Base-by-base conservation (phyloP, 768 basidiomycete genomes). In the Tulasnella sp. region DNA sequence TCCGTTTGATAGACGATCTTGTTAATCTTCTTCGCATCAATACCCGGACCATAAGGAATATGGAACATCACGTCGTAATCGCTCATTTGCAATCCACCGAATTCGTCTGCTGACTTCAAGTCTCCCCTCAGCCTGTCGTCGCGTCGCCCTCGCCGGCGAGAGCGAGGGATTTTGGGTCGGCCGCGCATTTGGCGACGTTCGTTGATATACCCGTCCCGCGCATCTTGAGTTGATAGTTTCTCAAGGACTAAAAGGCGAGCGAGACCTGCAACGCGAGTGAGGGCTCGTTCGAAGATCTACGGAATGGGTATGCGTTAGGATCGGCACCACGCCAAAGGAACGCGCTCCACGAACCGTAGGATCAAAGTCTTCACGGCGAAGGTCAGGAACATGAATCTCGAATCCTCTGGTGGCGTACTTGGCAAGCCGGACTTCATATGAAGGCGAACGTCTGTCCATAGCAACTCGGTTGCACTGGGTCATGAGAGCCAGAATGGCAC, bases 381-480 rank as follows among this genome's bases (percentile, higher is more conserved):
- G 85, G 23, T 84, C 83, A 0, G 89, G 89, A 7, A 90, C 86
- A 79, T 88, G 88, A 26, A 91, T 86, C 81, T 91, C 90, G 78
- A 88, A 90, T 7, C 84, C 87, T 10, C 90, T 84, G 5, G 83
- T 80, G 0, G 88, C 85, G 82, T 91, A 90, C 82, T 91, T 91
- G 29, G 88, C 84, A 15, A 90, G 85, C 3, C 90, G 86, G 39
- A 90, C 87, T 84, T 91, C 90, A 80, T 91, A 80, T 5, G 90
- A 91, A 1, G 90, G 90, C 1, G 89, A 90, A 51, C 90, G 86
- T 23, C 90, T 84, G 5, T 88, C 88, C 84, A 90, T 86, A 81
- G 90, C 90, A 73, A 90, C 86, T 0, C 88, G 89, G 82, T 90
- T 90, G 83, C 86, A 86, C 81, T 91, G 90, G n/a, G 89, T 88